Percentiles rank a stretch among this genome's conserved stretches.
These are phyloP conservation scores for Candida albicans DNA, from an alignment of 1,139 yeast species.

Conservation along the genomic window DNA sequence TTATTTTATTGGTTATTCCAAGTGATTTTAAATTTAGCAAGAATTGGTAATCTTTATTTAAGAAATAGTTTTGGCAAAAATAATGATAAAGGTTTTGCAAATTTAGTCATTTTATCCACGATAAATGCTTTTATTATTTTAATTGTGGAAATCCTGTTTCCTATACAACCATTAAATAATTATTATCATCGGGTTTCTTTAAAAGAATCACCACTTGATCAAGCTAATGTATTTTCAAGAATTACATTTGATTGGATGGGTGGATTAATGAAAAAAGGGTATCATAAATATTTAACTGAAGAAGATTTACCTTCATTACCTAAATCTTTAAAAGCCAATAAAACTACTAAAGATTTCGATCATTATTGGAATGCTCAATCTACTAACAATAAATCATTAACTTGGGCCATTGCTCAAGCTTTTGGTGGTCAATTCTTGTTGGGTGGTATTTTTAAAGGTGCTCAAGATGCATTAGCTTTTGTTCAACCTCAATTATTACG, in stretches of 20 bases:
- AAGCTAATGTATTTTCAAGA: slow-evolving; percentile 77
- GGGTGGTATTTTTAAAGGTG: slow-evolving; percentile 76
- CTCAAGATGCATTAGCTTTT: slow-evolving; percentile 82
- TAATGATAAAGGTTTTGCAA: slow-evolving; percentile 32
- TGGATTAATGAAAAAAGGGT: slow-evolving; percentile 84
- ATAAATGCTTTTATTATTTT: slow-evolving; percentile 54
- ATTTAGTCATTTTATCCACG: slow-evolving; percentile 48
- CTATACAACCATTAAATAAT: slow-evolving; percentile 41
- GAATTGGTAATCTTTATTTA: slow-evolving; percentile 47
- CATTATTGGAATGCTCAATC: slow-evolving; percentile 58
- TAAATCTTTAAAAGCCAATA: slow-evolving; percentile 53
- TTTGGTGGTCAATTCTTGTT: slow-evolving; percentile 69
- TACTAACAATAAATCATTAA: slow-evolving; percentile 58
- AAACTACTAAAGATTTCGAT: slow-evolving; percentile 51
- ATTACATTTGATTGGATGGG: slow-evolving; percentile 93
- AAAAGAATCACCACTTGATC: slow-evolving; percentile 63
- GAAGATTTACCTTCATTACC: slow-evolving; percentile 84
- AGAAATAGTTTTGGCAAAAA: too few species aligned
- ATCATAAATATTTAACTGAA: slow-evolving; percentile 67
- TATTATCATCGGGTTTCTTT: slow-evolving; percentile 41
- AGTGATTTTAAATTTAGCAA: slow-evolving; percentile 38
- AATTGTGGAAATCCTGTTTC: slow-evolving; percentile 49
- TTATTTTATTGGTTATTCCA: slow-evolving; percentile 77
- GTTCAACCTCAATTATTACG: slow-evolving; percentile 86
- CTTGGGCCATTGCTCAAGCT: slow-evolving; percentile 59